Conservation (phyloP, 176 grass and related monocot species). For the Raddia guianensis region DNA sequence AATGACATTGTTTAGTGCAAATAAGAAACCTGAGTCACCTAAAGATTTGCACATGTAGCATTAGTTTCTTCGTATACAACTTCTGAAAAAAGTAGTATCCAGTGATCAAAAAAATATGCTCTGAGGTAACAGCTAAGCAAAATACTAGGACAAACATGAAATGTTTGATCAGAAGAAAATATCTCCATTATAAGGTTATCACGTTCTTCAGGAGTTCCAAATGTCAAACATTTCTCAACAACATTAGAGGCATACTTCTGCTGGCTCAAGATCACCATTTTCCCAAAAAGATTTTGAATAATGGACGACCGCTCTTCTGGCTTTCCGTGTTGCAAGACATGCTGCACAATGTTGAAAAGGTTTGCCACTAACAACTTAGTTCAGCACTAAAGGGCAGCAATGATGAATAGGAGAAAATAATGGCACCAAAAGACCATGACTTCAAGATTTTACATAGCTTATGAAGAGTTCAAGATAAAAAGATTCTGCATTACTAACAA, state of each 20-base stretch:
- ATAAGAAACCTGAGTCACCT: too few relatives aligned
- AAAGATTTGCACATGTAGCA: too few relatives aligned
- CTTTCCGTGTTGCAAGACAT: conserved; percentile 71
- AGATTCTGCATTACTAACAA: not conserved
- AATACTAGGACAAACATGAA: conserved; percentile 52
- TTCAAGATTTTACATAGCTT: not conserved
- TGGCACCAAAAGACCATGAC: not conserved
- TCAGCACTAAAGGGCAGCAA: not conserved
- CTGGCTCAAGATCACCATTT: conserved; percentile 74
- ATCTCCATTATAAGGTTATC: conserved; percentile 73
- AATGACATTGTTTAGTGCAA: too few relatives aligned
- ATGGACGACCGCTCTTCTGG: conserved; percentile 66
- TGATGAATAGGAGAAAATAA: not conserved
- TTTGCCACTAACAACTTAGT: not conserved
- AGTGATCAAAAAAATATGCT: not conserved
- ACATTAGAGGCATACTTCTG: conserved; percentile 91
- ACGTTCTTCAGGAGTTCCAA: conserved; percentile 65
- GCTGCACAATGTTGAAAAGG: conserved; percentile 41
- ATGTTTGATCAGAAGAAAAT: conserved; percentile 57
- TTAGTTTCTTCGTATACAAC: not conserved
- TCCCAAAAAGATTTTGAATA: conserved; percentile 62
- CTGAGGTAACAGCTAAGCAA: not conserved
- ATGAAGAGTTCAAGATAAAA: not conserved
- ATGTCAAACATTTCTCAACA: conserved; percentile 67
- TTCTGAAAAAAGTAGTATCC: not conserved